A percentile compares a stretch with the other conserved stretches of the same genome.
phyloP scores from a whole-genome alignment of 805 yeast genomes.

The Soucietia sequanensis region DNA sequence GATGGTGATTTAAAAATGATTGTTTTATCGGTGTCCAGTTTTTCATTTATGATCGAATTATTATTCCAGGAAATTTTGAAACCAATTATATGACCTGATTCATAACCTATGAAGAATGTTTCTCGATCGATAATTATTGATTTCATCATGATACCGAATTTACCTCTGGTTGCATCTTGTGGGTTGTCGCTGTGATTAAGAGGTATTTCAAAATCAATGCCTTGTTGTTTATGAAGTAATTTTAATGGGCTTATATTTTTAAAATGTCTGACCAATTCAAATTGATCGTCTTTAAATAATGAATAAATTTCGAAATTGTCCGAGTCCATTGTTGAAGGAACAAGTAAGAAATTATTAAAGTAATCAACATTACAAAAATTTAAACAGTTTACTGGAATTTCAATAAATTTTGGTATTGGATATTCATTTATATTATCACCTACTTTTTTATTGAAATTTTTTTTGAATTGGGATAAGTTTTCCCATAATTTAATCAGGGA shows the following conservation, averaged over 20 bases:
- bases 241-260: constrained; percentile 29
- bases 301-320: constrained; percentile 62
- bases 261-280: constrained; percentile 27
- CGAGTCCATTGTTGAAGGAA: constrained; percentile 67
- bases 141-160: constrained; percentile 69
- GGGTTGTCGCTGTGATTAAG: not conserved
- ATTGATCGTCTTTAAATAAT: constrained; percentile 20
- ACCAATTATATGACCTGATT: constrained; percentile 58
- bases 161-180: constrained; percentile 23
- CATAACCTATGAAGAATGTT: constrained; percentile 57
- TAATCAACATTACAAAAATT: constrained; percentile 69
- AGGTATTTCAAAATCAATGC: constrained; percentile 7
- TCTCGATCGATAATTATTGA: constrained; percentile 35
- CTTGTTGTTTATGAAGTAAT: constrained; percentile 9
- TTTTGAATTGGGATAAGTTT: constrained; percentile 5
- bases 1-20: constrained; percentile 26
- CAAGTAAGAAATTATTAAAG: constrained; percentile 32
- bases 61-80: constrained; percentile 16
- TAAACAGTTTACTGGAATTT: constrained; percentile 69
- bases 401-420: constrained; percentile 30
- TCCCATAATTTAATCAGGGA: constrained; percentile 52
- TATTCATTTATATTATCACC: constrained; percentile 1
- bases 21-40: constrained; percentile 4
- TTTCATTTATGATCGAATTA: not conserved
- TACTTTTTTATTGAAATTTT: constrained; percentile 1